Evolutionary conservation across 305 asterid species (phyloP).

Genomic region (Nicotiana rustica): DNA sequence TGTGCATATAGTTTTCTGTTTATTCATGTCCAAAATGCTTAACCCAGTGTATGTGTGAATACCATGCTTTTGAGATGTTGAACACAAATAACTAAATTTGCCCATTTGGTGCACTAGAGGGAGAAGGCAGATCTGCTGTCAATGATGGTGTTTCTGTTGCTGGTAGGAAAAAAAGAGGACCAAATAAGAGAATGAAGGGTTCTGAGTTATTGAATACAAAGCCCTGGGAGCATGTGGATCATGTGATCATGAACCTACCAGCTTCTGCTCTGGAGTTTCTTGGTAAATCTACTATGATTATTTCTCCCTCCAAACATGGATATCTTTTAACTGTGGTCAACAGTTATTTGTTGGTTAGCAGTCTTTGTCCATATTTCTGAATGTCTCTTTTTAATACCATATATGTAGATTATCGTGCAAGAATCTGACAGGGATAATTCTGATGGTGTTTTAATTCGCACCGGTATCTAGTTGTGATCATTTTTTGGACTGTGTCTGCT

Average conservation of each 20-base stretch:
- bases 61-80: constrained; percentile 25
- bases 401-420: not conserved
- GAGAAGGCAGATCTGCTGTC: constrained; percentile 56
- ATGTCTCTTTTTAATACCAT: not conserved
- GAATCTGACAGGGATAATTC: not conserved
- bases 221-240: constrained; percentile 97
- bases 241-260: constrained; percentile 91
- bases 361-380: constrained; percentile 1
- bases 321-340: constrained; percentile 23
- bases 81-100: constrained; percentile 35
- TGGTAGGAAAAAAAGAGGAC: constrained; percentile 59
- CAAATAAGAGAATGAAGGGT: constrained; percentile 58
- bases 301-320: not conserved
- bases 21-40: not conserved
- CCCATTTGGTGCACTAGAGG: constrained; percentile 37
- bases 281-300: constrained; percentile 51
- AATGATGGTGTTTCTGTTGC: constrained; percentile 42
- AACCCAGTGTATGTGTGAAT: constrained; percentile 25
- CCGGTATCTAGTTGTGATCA: too few relatives aligned
- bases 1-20: not conserved
- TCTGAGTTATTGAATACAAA: constrained; percentile 58
- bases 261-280: constrained; percentile 91
- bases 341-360: not conserved
- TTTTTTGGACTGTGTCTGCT: too few relatives aligned
- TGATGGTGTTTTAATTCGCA: not conserved